These are phyloP conservation scores for Multifurca ochricompacta DNA, from an alignment of 768 basidiomycete genomes.

Conservation along the genomic window DNA sequence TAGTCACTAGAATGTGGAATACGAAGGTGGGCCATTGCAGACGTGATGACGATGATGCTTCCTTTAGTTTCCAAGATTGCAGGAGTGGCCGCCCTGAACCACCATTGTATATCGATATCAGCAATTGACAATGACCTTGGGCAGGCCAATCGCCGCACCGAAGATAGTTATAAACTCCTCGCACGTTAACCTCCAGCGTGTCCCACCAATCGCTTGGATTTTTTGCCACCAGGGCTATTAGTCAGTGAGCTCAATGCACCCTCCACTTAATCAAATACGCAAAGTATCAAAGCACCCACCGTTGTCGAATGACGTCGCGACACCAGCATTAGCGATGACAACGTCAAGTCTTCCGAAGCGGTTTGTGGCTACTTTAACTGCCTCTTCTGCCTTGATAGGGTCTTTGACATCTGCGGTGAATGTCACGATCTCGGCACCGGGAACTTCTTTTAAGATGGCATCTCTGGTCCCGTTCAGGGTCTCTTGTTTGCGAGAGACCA, in stretches of 20 bases:
- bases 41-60: background rate
- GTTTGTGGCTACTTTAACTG: conserved; percentile 21
- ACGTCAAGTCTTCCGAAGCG: conserved; percentile 28
- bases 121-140: background rate
- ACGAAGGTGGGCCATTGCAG: conserved; percentile 3
- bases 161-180: conserved; percentile 9
- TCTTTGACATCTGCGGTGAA: conserved; percentile 25
- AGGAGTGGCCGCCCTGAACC: background rate
- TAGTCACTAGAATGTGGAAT: background rate
- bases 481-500: conserved; percentile 21
- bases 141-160: background rate
- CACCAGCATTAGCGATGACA: conserved; percentile 26
- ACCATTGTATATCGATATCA: too few species aligned
- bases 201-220: conserved; percentile 10
- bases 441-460: conserved; percentile 15
- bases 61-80: conserved; percentile 2
- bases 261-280: too few species aligned
- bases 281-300: background rate
- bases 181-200: conserved; percentile 4
- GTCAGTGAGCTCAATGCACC: background rate
- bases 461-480: conserved; percentile 23
- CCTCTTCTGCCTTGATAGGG: conserved; percentile 21
- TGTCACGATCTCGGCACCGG: conserved; percentile 18
- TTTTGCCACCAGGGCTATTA: background rate
- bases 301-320: background rate